These are phyloP conservation scores for Biscutella laevigata DNA, from an alignment of 441 rosid species.

Conservation along the genomic window DNA sequence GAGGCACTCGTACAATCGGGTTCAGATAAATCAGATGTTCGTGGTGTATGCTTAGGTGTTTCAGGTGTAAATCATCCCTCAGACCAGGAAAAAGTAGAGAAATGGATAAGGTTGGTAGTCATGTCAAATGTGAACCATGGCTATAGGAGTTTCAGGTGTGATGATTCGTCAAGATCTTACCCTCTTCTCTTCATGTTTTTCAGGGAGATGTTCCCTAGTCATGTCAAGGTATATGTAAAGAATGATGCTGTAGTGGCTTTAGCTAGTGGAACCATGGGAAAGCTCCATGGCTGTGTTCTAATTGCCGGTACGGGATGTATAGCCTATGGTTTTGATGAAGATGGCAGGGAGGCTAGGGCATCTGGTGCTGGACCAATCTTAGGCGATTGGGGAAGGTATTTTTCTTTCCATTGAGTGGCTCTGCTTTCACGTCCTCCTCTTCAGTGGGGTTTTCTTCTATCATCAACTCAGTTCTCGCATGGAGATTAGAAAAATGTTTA, in stretches of 20 bases:
- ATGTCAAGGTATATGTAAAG: slow-evolving; percentile 68
- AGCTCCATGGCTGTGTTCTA: slow-evolving; percentile 94
- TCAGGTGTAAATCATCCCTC: slow-evolving; percentile 92
- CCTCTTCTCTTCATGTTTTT: slow-evolving; percentile 6
- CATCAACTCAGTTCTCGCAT: neutral
- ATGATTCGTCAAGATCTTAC: neutral
- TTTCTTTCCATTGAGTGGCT: neutral
- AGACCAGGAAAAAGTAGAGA: slow-evolving; percentile 63
- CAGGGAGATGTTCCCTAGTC: slow-evolving; percentile 76
- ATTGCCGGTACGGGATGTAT: slow-evolving; percentile 97
- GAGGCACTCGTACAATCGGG: slow-evolving; percentile 71
- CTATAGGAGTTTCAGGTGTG: neutral
- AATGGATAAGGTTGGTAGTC: slow-evolving; percentile 65
- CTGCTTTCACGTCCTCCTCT: neutral
- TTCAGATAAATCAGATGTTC: slow-evolving; percentile 60
- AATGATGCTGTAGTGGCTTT: slow-evolving; percentile 95
- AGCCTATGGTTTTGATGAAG: slow-evolving; percentile 85
- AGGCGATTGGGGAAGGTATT: slow-evolving; percentile 94
- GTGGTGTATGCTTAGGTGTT: slow-evolving; percentile 85
- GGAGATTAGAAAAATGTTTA: neutral
- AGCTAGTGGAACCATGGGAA: slow-evolving; percentile 95
- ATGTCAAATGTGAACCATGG: neutral
- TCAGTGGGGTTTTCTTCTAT: neutral
- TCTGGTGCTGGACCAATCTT: slow-evolving; percentile 94
- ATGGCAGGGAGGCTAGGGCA: slow-evolving; percentile 84